Evolutionary conservation across 192 early-diverging fungal species (phyloP).

Genomic region (Gamsiella multidivaricata): DNA sequence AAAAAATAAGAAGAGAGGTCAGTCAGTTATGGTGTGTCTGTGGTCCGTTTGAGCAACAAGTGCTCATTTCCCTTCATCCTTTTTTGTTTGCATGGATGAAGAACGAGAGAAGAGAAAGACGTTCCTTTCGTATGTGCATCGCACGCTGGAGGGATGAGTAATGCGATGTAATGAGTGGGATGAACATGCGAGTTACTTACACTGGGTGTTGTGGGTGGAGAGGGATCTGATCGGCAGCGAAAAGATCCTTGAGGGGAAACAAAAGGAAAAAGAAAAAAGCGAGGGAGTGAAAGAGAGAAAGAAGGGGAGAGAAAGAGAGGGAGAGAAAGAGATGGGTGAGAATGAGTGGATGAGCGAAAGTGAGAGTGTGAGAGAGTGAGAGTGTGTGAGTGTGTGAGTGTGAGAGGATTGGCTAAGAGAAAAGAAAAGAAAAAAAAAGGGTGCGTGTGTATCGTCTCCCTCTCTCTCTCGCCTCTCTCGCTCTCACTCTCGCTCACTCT

Average conservation of each 20-base stretch:
- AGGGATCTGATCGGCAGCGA: no score
- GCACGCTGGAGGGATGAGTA: neutral
- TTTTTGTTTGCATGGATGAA: neutral
- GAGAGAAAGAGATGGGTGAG: neutral
- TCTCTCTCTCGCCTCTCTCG: conserved; percentile 1
- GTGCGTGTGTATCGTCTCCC: neutral
- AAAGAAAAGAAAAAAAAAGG: neutral
- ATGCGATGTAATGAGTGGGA: no score
- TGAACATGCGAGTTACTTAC: no score
- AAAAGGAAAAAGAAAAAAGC: neutral
- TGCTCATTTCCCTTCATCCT: no score
- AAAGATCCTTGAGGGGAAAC: neutral
- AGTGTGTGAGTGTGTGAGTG: neutral
- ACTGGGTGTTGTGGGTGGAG: no score
- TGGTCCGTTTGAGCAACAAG: neutral
- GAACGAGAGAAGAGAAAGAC: neutral
- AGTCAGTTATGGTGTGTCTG: neutral
- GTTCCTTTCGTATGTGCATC: no score
- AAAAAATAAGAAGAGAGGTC: conserved; percentile 1
- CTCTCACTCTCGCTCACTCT: no score
- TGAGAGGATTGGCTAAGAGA: no score
- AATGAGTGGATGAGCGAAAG: neutral
- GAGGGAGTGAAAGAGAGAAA: neutral
- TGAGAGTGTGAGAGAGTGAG: neutral
- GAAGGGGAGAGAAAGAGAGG: neutral